These are phyloP conservation scores for Neurospora crassa DNA, from an alignment of 2,329 filamentous ascomycete genomes.

Conservation along the genomic window DNA sequence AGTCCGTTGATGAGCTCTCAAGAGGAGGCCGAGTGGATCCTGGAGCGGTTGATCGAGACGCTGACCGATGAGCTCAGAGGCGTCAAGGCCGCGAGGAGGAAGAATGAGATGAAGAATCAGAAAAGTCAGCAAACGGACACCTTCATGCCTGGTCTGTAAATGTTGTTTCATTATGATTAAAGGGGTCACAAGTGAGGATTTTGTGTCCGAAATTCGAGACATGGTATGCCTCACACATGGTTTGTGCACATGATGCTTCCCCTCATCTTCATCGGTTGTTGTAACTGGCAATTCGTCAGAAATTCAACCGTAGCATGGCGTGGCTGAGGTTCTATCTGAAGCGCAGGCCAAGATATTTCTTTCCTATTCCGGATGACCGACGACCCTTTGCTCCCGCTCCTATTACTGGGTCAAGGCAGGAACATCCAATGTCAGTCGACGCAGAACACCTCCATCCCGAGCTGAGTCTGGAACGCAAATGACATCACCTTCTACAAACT, in stretches of 20 bases:
- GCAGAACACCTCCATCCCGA: background rate
- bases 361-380: background rate
- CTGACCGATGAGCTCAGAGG: slow-evolving; percentile 41
- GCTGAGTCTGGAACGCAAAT: background rate
- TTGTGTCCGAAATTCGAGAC: background rate
- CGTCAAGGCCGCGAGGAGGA: slow-evolving; percentile 11
- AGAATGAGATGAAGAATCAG: background rate
- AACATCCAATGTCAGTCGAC: background rate
- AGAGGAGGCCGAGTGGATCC: slow-evolving; percentile 63
- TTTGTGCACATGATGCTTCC: background rate
- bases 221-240: background rate
- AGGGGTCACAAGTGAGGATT: background rate
- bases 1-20: slow-evolving; percentile 61
- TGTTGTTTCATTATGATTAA: background rate
- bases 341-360: background rate
- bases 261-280: no score
- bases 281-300: no score
- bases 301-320: no score
- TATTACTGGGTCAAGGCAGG: background rate
- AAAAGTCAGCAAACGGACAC: background rate
- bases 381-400: background rate
- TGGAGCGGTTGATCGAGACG: slow-evolving; percentile 51
- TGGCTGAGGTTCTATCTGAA: background rate
- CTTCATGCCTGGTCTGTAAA: background rate
- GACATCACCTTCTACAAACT: background rate